Percentiles rank a stretch among this genome's conserved stretches.
Evolutionary conservation across 2,329 filamentous ascomycete genomes (phyloP).

Genomic region (Fusarium sulawesiense): DNA sequence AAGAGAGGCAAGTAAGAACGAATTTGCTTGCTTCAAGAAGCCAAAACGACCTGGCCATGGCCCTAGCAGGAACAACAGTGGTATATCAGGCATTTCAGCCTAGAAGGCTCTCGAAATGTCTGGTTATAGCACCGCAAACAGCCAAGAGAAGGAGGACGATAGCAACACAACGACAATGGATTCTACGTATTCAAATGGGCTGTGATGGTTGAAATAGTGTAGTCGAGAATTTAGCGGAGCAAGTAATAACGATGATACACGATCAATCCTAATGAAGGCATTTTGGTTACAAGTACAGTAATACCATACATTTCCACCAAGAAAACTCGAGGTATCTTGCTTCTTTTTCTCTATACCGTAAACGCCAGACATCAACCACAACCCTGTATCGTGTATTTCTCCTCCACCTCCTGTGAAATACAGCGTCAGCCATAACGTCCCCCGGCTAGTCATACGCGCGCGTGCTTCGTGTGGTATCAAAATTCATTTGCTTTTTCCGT

Average conservation of each 20-base stretch:
- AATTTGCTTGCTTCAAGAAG: conserved; percentile 88
- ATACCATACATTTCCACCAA: conserved; percentile 4
- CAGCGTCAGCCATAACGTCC: conserved; percentile 12
- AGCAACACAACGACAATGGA: conserved; percentile 10
- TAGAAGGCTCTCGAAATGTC: conserved; percentile 36
- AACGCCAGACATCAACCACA: conserved; percentile 37
- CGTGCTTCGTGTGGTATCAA: conserved; percentile 47
- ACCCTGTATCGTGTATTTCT: conserved; percentile 6
- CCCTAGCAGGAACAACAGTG: conserved; percentile 50
- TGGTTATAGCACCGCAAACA: background rate
- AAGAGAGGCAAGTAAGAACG: conserved; percentile 82
- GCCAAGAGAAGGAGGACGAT: conserved; percentile 16
- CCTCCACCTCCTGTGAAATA: conserved; percentile 2
- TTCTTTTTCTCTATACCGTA: conserved; percentile 38
- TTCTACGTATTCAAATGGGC: background rate
- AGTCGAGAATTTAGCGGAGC: conserved; percentile 8
- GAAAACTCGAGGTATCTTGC: conserved; percentile 36
- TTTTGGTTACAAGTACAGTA: conserved; percentile 5
- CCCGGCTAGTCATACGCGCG: conserved; percentile 34
- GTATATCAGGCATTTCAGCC: conserved; percentile 42
- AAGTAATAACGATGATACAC: conserved; percentile 12
- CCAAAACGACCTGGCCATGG: conserved; percentile 59
- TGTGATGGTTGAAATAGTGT: background rate
- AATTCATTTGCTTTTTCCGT: conserved; percentile 42
- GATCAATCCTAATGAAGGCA: conserved; percentile 6